A percentile compares a stretch with the other conserved stretches of the same genome.
Evolutionary conservation across 2,329 filamentous ascomycete species (phyloP).

Genomic region (Ampelomyces quisqualis): DNA sequence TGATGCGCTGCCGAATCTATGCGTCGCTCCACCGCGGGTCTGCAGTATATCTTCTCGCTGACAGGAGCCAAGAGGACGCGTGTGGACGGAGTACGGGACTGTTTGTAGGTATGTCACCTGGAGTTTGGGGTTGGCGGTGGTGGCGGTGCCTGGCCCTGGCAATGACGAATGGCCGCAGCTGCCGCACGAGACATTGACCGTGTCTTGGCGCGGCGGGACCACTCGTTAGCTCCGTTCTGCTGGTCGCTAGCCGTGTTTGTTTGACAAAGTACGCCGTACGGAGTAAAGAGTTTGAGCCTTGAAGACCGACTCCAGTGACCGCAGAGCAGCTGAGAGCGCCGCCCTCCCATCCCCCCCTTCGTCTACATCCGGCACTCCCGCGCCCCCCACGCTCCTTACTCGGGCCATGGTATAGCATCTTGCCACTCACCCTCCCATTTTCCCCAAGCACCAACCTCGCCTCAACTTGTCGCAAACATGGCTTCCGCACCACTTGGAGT

Average conservation of each 20-base stretch:
- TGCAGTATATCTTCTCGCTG: too few relatives aligned
- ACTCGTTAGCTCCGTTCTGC: slow-evolving; percentile 18
- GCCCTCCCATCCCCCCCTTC: slow-evolving; percentile 4
- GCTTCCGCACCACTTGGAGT: slow-evolving; percentile 24
- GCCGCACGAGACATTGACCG: slow-evolving; percentile 21
- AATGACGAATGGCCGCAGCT: slow-evolving; percentile 28
- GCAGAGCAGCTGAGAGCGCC: slow-evolving; percentile 3
- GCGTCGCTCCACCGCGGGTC: too few relatives aligned
- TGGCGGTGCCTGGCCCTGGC: slow-evolving; percentile 25
- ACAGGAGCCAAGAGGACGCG: not conserved
- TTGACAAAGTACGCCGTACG: slow-evolving; percentile 15
- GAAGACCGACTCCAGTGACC: not conserved
- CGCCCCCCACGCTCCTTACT: slow-evolving; percentile 3
- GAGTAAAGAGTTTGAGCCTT: not conserved
- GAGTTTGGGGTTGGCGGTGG: slow-evolving; percentile 21
- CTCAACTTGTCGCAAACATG: slow-evolving; percentile 21
- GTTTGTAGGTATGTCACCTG: slow-evolving; percentile 31
- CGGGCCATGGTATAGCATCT: slow-evolving; percentile 5
- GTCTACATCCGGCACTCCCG: not conserved
- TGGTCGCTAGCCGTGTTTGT: slow-evolving; percentile 29
- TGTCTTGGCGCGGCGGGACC: slow-evolving; percentile 12
- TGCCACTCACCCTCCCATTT: slow-evolving; percentile 15
- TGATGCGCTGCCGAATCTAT: slow-evolving; percentile 43
- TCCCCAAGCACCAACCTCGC: slow-evolving; percentile 24
- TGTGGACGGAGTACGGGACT: slow-evolving; percentile 6